Evolutionary conservation across 2,329 filamentous ascomycete genomes (phyloP).

Genomic region (Bipolaris victoriae): DNA sequence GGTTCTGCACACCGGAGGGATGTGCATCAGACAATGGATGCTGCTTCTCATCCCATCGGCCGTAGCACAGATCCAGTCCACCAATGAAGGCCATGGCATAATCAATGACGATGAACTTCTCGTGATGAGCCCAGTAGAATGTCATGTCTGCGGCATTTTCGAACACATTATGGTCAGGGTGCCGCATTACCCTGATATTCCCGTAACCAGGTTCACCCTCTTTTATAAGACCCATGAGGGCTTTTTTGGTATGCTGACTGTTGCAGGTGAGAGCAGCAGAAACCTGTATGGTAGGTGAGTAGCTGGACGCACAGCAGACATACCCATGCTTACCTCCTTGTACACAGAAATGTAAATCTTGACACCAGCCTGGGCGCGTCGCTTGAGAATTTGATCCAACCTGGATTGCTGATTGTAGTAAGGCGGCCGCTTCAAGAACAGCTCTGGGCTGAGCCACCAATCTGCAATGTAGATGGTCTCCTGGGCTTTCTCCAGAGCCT

Average conservation of each 20-base stretch:
- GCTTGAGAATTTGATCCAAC: slow-evolving; percentile 84
- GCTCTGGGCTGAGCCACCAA: slow-evolving; percentile 93
- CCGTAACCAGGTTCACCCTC: slow-evolving; percentile 80
- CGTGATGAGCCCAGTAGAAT: slow-evolving; percentile 97
- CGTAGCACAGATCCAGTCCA: slow-evolving; percentile 93
- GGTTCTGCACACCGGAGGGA: slow-evolving; percentile 78
- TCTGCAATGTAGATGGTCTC: slow-evolving; percentile 96
- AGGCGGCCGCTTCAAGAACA: slow-evolving; percentile 85
- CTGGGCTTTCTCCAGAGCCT: slow-evolving; percentile 84
- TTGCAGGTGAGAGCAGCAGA: slow-evolving; percentile 77
- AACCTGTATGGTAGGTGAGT: slow-evolving; percentile 32
- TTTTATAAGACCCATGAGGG: slow-evolving; percentile 79
- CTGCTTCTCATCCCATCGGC: slow-evolving; percentile 87
- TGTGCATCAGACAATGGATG: slow-evolving; percentile 88
- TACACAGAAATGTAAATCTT: slow-evolving; percentile 95
- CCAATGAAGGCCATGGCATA: slow-evolving; percentile 91
- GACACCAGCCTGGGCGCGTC: slow-evolving; percentile 87
- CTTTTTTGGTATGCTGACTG: slow-evolving; percentile 89
- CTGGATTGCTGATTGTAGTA: slow-evolving; percentile 84
- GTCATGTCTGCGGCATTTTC: slow-evolving; percentile 96
- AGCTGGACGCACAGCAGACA: too few relatives aligned
- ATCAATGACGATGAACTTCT: slow-evolving; percentile 96
- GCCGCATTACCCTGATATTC: slow-evolving; percentile 87
- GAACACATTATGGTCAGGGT: slow-evolving; percentile 93
- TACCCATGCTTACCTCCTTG: slow-evolving; percentile 67